phyloP scores from a whole-genome alignment of 352 stramenopile genomes.

The Pythium dissimile region DNA sequence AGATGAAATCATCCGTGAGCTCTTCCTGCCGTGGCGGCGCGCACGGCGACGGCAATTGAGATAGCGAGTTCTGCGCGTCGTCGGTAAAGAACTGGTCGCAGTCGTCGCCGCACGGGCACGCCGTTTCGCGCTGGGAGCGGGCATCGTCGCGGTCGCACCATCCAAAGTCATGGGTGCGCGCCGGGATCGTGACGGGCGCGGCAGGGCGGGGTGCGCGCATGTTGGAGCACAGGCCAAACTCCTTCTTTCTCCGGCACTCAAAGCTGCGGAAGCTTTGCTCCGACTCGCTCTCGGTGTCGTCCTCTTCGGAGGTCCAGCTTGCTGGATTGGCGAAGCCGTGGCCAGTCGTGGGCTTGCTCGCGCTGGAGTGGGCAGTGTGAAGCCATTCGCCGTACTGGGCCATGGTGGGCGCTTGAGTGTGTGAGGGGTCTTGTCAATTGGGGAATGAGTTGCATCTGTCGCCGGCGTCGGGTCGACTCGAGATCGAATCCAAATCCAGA shows the following conservation, averaged over 20 bases:
- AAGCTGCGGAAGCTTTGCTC: conserved; percentile 50
- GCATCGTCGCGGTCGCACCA: conserved; percentile 44
- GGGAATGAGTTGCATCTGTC: conserved; percentile 17
- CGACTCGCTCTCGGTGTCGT: conserved; percentile 71
- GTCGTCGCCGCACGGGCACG: conserved; percentile 43
- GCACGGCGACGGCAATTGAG: not conserved
- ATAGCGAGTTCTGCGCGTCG: conserved; percentile 16
- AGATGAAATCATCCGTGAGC: conserved; percentile 48
- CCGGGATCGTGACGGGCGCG: conserved; percentile 29
- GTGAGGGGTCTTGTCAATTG: conserved; percentile 23
- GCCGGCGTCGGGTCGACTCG: conserved; percentile 10
- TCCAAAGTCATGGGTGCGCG: conserved; percentile 37
- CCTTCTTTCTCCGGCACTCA: conserved; percentile 40
- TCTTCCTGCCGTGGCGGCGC: conserved; percentile 6
- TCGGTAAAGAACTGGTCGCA: conserved; percentile 30
- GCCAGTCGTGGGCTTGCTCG: not conserved
- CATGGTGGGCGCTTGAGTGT: conserved; percentile 11
- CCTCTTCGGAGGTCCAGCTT: conserved; percentile 43
- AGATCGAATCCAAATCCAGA: not conserved
- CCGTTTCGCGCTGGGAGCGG: conserved; percentile 14
- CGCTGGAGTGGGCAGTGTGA: not conserved
- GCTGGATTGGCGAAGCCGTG: conserved; percentile 19
- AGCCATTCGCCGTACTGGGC: conserved; percentile 17
- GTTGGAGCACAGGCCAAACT: conserved; percentile 33
- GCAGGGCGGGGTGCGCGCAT: conserved; percentile 7